Conservation (phyloP, 139 green algal genomes). For the Chlorella sorokiniana region DNA sequence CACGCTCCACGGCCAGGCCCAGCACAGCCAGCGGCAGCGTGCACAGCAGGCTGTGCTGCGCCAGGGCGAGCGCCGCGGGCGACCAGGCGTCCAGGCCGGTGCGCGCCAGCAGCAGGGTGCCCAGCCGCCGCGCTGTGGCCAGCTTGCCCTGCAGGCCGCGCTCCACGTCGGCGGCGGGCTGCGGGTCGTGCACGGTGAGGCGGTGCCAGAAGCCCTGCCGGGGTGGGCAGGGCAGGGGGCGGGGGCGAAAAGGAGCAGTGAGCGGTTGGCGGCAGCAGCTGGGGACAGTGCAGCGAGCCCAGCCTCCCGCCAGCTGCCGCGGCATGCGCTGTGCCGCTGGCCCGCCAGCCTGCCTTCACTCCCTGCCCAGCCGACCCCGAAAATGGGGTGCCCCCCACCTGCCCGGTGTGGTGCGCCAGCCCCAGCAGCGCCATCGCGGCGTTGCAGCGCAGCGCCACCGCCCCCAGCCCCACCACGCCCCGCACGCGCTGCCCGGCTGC, state of each 20-base stretch:
- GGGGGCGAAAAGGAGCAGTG: neutral
- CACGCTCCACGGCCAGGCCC: neutral
- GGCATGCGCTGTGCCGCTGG: too few species aligned
- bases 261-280: too few species aligned
- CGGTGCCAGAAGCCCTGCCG: conserved; percentile 41
- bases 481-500: conserved; percentile 5
- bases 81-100: neutral
- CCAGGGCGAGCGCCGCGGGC: neutral
- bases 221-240: neutral
- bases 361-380: too few species aligned
- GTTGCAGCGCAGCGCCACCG: conserved; percentile 16
- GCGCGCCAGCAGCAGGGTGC: neutral
- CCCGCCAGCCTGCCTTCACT: neutral
- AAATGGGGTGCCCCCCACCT: neutral
- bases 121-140: neutral
- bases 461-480: conserved; percentile 4
- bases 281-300: too few species aligned
- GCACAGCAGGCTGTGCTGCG: conserved; percentile 24
- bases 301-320: too few species aligned
- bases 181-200: conserved; percentile 37
- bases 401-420: conserved; percentile 25
- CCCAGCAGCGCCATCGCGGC: conserved; percentile 18
- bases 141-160: conserved; percentile 26
- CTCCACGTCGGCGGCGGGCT: neutral
- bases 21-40: conserved; percentile 2